Conservation (phyloP, 2,329 filamentous ascomycete genomes). For the Periconia macrospinosa region DNA sequence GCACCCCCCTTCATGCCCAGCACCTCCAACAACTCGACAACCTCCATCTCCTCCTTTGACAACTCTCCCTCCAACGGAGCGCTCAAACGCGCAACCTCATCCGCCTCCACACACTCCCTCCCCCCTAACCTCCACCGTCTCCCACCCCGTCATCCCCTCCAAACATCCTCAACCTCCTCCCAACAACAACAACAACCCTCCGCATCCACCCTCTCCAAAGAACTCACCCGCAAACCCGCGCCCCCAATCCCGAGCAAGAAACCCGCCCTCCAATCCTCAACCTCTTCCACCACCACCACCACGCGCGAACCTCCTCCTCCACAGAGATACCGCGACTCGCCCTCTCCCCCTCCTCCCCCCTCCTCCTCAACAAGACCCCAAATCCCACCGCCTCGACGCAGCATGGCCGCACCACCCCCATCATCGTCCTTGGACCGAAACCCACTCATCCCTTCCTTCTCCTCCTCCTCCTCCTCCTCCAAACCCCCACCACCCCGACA, state of each 20-base stretch:
- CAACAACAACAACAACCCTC: slow-evolving; percentile 1
- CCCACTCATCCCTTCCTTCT: background rate
- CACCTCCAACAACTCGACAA: slow-evolving; percentile 16
- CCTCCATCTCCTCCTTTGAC: slow-evolving; percentile 25
- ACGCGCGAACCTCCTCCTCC: slow-evolving; percentile 13
- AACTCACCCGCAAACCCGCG: slow-evolving; percentile 37
- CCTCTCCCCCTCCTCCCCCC: slow-evolving; percentile 2
- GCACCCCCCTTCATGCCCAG: slow-evolving; percentile 33
- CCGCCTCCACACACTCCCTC: slow-evolving; percentile 35
- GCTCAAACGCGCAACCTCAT: slow-evolving; percentile 24
- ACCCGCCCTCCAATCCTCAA: slow-evolving; percentile 26
- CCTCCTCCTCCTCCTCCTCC: no score
- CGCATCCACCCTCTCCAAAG: slow-evolving; percentile 14
- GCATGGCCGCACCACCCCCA: slow-evolving; percentile 25
- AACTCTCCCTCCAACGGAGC: slow-evolving; percentile 16
- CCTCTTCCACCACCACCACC: slow-evolving; percentile 9
- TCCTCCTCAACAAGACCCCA: slow-evolving; percentile 11
- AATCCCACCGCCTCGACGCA: slow-evolving; percentile 25
- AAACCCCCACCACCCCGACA: no score
- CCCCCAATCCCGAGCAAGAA: slow-evolving; percentile 39
- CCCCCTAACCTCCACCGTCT: slow-evolving; percentile 20
- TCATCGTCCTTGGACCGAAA: background rate
- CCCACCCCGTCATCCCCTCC: slow-evolving; percentile 8
- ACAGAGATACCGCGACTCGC: slow-evolving; percentile 27
- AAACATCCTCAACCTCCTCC: background rate